Conservation (phyloP, 768 basidiomycete genomes). For the Auricularia heimuer region DNA sequence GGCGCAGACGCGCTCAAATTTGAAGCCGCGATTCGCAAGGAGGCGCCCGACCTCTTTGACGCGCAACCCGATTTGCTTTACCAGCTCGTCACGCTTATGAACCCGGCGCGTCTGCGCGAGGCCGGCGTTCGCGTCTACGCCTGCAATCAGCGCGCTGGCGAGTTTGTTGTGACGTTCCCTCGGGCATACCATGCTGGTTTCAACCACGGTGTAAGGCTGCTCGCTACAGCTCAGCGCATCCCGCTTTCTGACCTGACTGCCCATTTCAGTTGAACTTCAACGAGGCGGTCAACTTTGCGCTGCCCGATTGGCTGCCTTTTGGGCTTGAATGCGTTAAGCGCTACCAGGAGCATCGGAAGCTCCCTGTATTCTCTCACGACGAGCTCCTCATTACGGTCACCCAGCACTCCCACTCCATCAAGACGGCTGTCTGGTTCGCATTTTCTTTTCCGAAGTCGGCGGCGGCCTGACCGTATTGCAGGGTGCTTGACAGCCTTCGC, state of each 20-base stretch:
- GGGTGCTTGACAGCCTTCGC: conserved; percentile 73
- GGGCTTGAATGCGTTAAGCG: conserved; percentile 83
- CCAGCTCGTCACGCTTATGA: conserved; percentile 97
- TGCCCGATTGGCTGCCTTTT: conserved; percentile 87
- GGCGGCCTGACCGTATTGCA: conserved; percentile 4
- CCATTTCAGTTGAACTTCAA: conserved; percentile 82
- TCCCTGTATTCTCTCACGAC: conserved; percentile 97
- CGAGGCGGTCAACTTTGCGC: conserved; percentile 96
- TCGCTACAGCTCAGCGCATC: conserved; percentile 6
- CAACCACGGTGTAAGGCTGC: conserved; percentile 81
- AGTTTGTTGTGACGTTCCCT: conserved; percentile 96
- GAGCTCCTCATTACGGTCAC: conserved; percentile 96
- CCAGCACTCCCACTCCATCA: conserved; percentile 85
- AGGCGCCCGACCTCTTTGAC: conserved; percentile 96
- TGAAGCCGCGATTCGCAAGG: conserved; percentile 87
- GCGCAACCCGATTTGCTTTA: conserved; percentile 95
- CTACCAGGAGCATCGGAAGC: conserved; percentile 83
- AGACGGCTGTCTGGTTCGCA: conserved; percentile 79
- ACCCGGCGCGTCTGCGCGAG: conserved; percentile 73
- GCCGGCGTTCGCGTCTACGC: conserved; percentile 88
- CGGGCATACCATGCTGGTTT: conserved; percentile 98
- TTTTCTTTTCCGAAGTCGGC: conserved; percentile 5
- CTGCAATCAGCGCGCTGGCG: conserved; percentile 93
- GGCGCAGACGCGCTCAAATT: conserved; percentile 94
- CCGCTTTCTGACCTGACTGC: not conserved